These are phyloP conservation scores for Aspergillus persii DNA, from an alignment of 2,329 filamentous ascomycete genomes.

Conservation along the genomic window DNA sequence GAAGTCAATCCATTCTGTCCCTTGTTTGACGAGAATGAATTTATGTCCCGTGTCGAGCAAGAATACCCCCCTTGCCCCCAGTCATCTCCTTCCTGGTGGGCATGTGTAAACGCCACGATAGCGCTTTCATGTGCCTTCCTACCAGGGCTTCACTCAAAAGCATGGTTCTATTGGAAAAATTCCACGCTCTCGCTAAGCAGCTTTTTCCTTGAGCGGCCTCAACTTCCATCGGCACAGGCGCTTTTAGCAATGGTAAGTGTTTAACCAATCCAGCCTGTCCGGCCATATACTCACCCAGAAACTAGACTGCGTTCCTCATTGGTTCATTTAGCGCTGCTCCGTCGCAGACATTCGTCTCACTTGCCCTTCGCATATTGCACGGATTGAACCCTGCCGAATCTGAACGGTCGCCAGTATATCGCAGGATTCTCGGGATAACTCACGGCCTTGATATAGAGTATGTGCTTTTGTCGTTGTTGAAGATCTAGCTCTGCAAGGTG, in stretches of 20 bases:
- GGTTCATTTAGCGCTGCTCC: not conserved
- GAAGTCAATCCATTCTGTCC: constrained; percentile 2
- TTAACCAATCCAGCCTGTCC: not conserved
- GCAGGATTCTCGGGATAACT: not conserved
- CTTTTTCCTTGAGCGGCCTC: not conserved
- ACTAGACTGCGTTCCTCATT: not conserved
- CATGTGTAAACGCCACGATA: constrained; percentile 3
- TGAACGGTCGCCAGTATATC: not conserved
- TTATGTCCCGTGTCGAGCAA: not conserved
- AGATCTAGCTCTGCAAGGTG: not conserved
- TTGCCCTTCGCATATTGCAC: constrained; percentile 3
- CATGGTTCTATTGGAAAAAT: constrained; percentile 8
- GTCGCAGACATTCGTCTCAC: not conserved
- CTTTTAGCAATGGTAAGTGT: constrained; percentile 4
- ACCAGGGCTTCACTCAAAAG: not conserved
- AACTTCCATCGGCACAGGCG: constrained; percentile 1
- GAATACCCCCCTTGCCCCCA: constrained; percentile 1
- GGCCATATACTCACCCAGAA: too few relatives aligned
- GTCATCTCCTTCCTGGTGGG: not conserved
- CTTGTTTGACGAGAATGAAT: constrained; percentile 1
- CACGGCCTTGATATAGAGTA: constrained; percentile 3
- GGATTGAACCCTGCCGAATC: not conserved
- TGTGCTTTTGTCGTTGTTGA: not conserved
- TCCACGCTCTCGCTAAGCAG: not conserved
- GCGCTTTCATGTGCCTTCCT: constrained; percentile 1